Base-by-base conservation (phyloP, 306 rosid species). In the Ormosia emarginata region DNA sequence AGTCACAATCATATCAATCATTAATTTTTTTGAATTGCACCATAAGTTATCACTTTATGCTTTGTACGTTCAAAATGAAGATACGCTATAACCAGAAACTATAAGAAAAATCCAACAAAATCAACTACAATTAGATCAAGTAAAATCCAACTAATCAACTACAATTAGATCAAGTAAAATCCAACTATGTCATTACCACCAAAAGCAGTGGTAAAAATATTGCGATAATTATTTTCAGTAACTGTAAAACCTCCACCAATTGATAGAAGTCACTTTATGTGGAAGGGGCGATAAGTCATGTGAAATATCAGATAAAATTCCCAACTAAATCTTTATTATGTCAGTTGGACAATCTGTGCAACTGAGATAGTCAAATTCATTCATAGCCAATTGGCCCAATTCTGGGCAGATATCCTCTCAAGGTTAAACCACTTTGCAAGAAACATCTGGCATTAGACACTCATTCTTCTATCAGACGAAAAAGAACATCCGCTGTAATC, bases 381-480 rank as follows among this genome's bases (percentile, higher is more conserved):
- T 41, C 56, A 18, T 11, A 18, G 18, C 39, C 10, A 36, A n/a
- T n/a, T n/a, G n/a, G n/a, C n/a, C n/a, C n/a, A n/a, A 36, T 11
- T 37, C 6, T 29, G 43, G 8, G 57, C 29, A 74, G 53, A 69
- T 57, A 41, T 29, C 15, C 71, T 41, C 29, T 17, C 53, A 49
- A 3, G 63, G 58, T 10, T 56, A 68, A 41, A 71, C 47, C 57
- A 64, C 66, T 39, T 56, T 29, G 40, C 62, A 67, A 40, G 75
- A 55, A 40, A 40, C 68, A 57, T 57, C 49, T 8, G 17, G 14
- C 50, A 69, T 11, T 11, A 33, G 13, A n/a, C 58, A 81, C 50
- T 52, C 75, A n/a, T 29, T 32, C 41, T 71, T 59, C 77, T 62
- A 80, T 67, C 70, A 67, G 71, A 53, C 6, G 5, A 69, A 82